Percentiles rank a stretch among this genome's conserved stretches.
phyloP scores from a whole-genome alignment of 495 filamentous ascomycete species.

The Sporormia fimetaria region DNA sequence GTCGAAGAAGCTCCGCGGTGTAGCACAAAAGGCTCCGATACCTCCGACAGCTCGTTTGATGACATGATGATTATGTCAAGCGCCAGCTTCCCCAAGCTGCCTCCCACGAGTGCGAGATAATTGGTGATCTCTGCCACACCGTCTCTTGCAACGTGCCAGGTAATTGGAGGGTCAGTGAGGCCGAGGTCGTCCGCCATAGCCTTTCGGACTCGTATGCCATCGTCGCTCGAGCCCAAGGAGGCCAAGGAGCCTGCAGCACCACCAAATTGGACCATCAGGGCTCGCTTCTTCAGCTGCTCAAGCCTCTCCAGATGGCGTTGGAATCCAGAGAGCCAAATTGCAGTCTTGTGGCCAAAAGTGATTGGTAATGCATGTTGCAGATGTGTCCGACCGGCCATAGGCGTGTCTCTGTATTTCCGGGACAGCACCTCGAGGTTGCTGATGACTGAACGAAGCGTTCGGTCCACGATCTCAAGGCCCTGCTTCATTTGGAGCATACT shows the following conservation, averaged over 20 bases:
- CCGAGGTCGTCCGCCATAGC: slow-evolving; percentile 31
- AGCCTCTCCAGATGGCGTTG: slow-evolving; percentile 37
- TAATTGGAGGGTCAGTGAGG: slow-evolving; percentile 36
- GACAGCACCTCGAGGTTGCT: slow-evolving; percentile 32
- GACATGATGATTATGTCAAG: slow-evolving; percentile 47
- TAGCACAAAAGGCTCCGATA: slow-evolving; percentile 44
- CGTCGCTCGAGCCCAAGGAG: slow-evolving; percentile 33
- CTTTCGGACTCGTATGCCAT: slow-evolving; percentile 35
- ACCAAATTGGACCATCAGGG: slow-evolving; percentile 39
- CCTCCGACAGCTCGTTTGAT: slow-evolving; percentile 43
- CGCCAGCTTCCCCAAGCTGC: slow-evolving; percentile 41
- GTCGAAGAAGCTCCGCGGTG: slow-evolving; percentile 44
- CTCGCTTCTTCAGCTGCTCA: slow-evolving; percentile 31
- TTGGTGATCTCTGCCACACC: slow-evolving; percentile 41
- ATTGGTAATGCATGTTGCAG: slow-evolving; percentile 42
- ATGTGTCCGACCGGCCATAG: slow-evolving; percentile 44
- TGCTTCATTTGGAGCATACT: slow-evolving; percentile 40
- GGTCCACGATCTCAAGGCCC: slow-evolving; percentile 37
- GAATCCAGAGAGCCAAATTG: slow-evolving; percentile 37
- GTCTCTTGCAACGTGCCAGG: slow-evolving; percentile 40
- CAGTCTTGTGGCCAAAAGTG: slow-evolving; percentile 42
- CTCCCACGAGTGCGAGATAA: slow-evolving; percentile 41
- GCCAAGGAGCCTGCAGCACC: slow-evolving; percentile 42
- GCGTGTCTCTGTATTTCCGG: slow-evolving; percentile 36
- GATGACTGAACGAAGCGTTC: slow-evolving; percentile 32